Evolutionary conservation across 2,329 filamentous ascomycete species (phyloP).

Genomic region (Exophiala oligosperma): DNA sequence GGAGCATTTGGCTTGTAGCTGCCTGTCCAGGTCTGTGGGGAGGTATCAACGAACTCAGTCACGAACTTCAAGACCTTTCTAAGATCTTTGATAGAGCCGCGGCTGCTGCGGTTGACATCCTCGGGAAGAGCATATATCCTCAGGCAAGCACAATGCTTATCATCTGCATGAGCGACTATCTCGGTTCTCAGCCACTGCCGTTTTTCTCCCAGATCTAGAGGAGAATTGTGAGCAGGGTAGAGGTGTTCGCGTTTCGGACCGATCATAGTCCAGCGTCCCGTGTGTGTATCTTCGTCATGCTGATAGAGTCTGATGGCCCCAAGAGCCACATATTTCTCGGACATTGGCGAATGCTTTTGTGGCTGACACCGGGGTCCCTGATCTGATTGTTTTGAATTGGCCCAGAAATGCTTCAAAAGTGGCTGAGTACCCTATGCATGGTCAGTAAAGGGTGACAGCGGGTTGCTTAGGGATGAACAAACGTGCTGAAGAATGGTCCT

Average conservation of each 20-base stretch:
- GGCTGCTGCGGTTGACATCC: constrained; percentile 38
- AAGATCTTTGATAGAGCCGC: constrained; percentile 36
- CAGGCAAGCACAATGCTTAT: constrained; percentile 29
- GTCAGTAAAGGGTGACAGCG: not conserved
- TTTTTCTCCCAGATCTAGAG: constrained; percentile 30
- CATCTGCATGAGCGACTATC: constrained; percentile 22
- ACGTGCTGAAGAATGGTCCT: not conserved
- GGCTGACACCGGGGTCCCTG: not conserved
- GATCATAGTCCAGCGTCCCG: constrained; percentile 18
- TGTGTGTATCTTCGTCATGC: not conserved
- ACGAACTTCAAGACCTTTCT: constrained; percentile 40
- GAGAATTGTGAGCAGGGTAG: constrained; percentile 14
- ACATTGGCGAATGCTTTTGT: not conserved
- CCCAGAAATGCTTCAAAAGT: not conserved
- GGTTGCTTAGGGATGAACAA: not conserved
- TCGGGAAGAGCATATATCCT: constrained; percentile 44
- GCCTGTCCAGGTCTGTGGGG: constrained; percentile 41
- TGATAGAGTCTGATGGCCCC: constrained; percentile 25
- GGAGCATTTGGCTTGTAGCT: constrained; percentile 21
- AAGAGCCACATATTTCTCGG: constrained; percentile 26
- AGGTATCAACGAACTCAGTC: constrained; percentile 42
- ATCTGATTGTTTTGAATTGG: not conserved
- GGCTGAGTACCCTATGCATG: not conserved
- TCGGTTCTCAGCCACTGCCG: constrained; percentile 38
- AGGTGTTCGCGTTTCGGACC: constrained; percentile 7